phyloP scores from a whole-genome alignment of 2,329 filamentous ascomycete species.

The Fusarium pilosicola region DNA sequence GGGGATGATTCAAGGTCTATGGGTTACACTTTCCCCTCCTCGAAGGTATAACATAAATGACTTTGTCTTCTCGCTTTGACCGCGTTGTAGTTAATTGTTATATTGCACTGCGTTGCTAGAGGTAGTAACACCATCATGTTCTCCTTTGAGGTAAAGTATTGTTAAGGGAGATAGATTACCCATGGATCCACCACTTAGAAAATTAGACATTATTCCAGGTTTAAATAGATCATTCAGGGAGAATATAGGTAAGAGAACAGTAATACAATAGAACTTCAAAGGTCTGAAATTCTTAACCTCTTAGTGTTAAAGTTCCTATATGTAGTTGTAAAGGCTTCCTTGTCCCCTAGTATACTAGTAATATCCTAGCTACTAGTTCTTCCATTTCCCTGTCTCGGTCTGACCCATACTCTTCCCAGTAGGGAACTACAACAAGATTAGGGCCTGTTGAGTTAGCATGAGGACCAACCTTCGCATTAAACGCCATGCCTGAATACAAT shows the following conservation, averaged over 20 bases:
- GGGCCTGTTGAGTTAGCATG: background rate
- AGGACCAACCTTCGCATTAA: background rate
- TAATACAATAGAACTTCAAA: background rate
- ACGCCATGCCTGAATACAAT: no score
- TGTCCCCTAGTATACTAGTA: background rate
- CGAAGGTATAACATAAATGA: background rate
- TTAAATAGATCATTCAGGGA: no score
- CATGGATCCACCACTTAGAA: no score
- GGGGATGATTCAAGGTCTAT: background rate
- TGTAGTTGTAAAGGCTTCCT: background rate
- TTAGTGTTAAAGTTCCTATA: background rate
- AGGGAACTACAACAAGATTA: no score
- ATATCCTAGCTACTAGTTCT: background rate
- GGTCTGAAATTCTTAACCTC: background rate
- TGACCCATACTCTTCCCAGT: background rate
- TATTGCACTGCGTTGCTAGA: no score
- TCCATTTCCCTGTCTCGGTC: background rate
- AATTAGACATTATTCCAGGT: no score
- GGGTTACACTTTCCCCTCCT: background rate
- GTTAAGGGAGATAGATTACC: no score
- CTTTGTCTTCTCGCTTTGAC: rapidly evolving
- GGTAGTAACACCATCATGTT: no score
- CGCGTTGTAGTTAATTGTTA: rapidly evolving
- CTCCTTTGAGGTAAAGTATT: no score
- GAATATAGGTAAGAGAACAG: no score